Conservation (phyloP, 1,284 basidiomycete species). For the Cerrena zonata region DNA sequence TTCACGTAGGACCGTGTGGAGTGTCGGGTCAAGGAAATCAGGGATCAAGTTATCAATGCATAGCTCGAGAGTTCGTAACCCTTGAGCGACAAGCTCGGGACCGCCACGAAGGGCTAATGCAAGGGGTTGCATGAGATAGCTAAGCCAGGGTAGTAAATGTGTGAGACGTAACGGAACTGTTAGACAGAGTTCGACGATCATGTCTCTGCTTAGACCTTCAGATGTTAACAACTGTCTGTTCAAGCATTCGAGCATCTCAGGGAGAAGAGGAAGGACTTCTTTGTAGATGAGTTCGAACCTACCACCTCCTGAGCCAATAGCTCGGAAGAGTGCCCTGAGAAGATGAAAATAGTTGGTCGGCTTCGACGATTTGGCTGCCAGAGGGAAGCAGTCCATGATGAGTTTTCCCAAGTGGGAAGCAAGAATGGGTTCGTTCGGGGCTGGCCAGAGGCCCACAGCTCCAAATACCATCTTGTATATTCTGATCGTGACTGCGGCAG, state of each 20-base stretch:
- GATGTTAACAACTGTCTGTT: slow-evolving; percentile 86
- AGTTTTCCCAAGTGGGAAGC: slow-evolving; percentile 90
- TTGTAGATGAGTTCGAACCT: slow-evolving; percentile 94
- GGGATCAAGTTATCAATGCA: slow-evolving; percentile 99
- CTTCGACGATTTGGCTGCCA: slow-evolving; percentile 87
- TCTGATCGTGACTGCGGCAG: slow-evolving; percentile 77
- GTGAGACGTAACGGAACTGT: slow-evolving; percentile 95
- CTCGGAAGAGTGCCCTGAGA: slow-evolving; percentile 90
- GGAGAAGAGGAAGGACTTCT: slow-evolving; percentile 91
- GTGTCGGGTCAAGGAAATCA: slow-evolving; percentile 95
- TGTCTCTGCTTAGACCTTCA: slow-evolving; percentile 72
- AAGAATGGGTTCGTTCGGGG: slow-evolving; percentile 84
- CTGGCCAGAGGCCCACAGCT: slow-evolving; percentile 78
- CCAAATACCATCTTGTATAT: slow-evolving; percentile 96
- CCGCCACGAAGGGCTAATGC: slow-evolving; percentile 86
- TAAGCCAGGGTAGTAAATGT: slow-evolving; percentile 91
- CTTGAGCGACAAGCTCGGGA: slow-evolving; percentile 90
- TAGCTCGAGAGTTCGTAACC: slow-evolving; percentile 93
- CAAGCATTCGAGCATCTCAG: slow-evolving; percentile 94
- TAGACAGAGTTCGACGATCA: slow-evolving; percentile 95
- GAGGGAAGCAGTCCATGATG: slow-evolving; percentile 94
- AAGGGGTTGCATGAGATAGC: slow-evolving; percentile 94
- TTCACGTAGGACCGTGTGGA: slow-evolving; percentile 88
- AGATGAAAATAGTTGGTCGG: slow-evolving; percentile 92
- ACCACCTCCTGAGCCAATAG: slow-evolving; percentile 91